Evolutionary conservation across 345 rosid genomes (phyloP).

Genomic region (Populus nigra): DNA sequence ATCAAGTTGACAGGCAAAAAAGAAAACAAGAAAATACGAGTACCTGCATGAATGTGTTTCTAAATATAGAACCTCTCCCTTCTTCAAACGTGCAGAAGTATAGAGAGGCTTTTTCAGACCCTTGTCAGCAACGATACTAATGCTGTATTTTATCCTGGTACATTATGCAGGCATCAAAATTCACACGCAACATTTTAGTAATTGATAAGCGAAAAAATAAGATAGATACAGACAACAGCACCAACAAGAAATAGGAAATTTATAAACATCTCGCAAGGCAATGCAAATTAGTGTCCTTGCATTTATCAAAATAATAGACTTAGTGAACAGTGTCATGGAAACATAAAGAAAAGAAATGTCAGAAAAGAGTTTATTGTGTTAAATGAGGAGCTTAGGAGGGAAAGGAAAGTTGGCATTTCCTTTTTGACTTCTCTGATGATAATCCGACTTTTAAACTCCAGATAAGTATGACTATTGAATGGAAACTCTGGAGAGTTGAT

Average conservation of each 20-base stretch:
- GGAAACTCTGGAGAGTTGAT: neutral
- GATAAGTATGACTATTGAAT: neutral
- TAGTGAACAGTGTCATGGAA: neutral
- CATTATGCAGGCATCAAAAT: constrained; percentile 16
- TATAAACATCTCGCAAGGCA: neutral
- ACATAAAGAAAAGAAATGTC: neutral
- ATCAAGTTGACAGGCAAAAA: neutral
- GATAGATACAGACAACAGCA: neutral
- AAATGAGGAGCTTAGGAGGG: too few relatives aligned
- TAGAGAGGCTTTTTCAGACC: constrained; percentile 91
- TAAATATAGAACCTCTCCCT: constrained; percentile 91
- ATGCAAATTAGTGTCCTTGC: neutral
- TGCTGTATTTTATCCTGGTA: constrained; percentile 90
- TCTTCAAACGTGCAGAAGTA: constrained; percentile 97
- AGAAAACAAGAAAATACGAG: constrained; percentile 1
- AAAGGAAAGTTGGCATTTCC: too few relatives aligned
- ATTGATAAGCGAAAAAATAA: neutral
- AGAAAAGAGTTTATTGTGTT: too few relatives aligned
- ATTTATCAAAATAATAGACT: neutral
- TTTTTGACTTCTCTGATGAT: too few relatives aligned
- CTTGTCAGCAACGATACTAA: constrained; percentile 93
- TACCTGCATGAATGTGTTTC: constrained; percentile 99
- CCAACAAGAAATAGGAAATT: neutral
- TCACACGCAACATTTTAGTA: neutral
- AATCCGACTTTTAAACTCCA: neutral